phyloP scores from a whole-genome alignment of 2,329 filamentous ascomycete genomes.

The Blumeria graminis region DNA sequence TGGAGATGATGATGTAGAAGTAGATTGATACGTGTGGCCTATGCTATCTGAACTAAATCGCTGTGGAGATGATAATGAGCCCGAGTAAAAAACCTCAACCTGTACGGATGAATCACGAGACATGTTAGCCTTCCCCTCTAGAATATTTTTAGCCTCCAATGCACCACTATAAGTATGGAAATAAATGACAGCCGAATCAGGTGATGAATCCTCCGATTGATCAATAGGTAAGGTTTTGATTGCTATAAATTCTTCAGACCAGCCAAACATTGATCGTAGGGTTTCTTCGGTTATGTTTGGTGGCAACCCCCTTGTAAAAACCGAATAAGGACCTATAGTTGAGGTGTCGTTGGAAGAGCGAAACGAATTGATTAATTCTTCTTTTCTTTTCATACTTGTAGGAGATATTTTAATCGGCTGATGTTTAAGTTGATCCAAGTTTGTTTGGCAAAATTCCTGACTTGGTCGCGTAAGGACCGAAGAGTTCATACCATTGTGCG shows the following conservation, averaged over 20 bases:
- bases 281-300: slow-evolving; percentile 27
- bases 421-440: too few relatives aligned
- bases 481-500: too few relatives aligned
- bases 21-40: slow-evolving; percentile 18
- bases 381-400: too few relatives aligned
- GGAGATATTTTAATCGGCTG: too few relatives aligned
- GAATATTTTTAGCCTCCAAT: slow-evolving; percentile 29
- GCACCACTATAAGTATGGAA: slow-evolving; percentile 30
- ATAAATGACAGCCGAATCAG: slow-evolving; percentile 26
- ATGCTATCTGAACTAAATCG: slow-evolving; percentile 29
- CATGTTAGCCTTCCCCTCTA: slow-evolving; percentile 29
- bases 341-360: too few relatives aligned
- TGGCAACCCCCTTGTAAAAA: slow-evolving; percentile 30
- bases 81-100: slow-evolving; percentile 28
- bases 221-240: slow-evolving; percentile 25
- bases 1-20: slow-evolving; percentile 19
- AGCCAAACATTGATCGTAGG: slow-evolving; percentile 31
- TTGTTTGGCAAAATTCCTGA: too few relatives aligned
- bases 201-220: slow-evolving; percentile 24
- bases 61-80: slow-evolving; percentile 16
- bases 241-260: slow-evolving; percentile 28
- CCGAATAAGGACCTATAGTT: slow-evolving; percentile 13
- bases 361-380: too few relatives aligned
- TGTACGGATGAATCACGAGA: slow-evolving; percentile 26
- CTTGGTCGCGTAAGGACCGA: too few relatives aligned